Conservation (phyloP, 2,329 filamentous ascomycete species). For the Biscogniauxia marginata region DNA sequence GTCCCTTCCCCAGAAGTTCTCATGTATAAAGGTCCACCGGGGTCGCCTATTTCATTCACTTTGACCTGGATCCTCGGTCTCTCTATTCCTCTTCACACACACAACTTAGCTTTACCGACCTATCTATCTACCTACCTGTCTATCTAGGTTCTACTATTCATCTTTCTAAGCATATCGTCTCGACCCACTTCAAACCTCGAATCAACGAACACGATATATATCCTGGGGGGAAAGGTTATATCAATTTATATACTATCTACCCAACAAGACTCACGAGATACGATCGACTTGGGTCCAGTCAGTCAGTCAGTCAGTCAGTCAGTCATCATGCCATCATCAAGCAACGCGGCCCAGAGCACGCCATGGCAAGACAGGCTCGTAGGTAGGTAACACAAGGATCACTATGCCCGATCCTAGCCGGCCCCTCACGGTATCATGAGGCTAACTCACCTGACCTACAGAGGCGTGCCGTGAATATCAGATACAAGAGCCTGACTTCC, state of each 20-base stretch:
- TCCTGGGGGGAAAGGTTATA: background rate
- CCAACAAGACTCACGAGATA: background rate
- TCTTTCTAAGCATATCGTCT: background rate
- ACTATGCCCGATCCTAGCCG: background rate
- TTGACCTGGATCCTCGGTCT: constrained; percentile 7
- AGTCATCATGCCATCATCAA: constrained; percentile 27
- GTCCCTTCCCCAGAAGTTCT: background rate
- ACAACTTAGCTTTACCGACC: background rate
- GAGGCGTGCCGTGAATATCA: constrained; percentile 58
- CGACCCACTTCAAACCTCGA: background rate
- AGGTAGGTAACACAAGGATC: constrained; percentile 39
- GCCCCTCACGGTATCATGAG: constrained; percentile 9
- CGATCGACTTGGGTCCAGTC: constrained; percentile 1
- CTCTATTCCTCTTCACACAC: background rate
- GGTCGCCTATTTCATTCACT: background rate
- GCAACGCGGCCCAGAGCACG: constrained; percentile 18
- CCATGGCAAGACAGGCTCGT: constrained; percentile 58
- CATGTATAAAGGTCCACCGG: background rate
- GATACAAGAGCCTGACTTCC: constrained; percentile 58
- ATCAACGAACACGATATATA: background rate
- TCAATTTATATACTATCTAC: background rate
- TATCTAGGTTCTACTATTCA: constrained; percentile 1
- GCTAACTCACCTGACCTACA: constrained; percentile 32
- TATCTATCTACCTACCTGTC: background rate
- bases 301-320: too few relatives aligned